These are phyloP conservation scores for Earliella scabrosa DNA, from an alignment of 1,284 basidiomycete genomes.

Conservation along the genomic window DNA sequence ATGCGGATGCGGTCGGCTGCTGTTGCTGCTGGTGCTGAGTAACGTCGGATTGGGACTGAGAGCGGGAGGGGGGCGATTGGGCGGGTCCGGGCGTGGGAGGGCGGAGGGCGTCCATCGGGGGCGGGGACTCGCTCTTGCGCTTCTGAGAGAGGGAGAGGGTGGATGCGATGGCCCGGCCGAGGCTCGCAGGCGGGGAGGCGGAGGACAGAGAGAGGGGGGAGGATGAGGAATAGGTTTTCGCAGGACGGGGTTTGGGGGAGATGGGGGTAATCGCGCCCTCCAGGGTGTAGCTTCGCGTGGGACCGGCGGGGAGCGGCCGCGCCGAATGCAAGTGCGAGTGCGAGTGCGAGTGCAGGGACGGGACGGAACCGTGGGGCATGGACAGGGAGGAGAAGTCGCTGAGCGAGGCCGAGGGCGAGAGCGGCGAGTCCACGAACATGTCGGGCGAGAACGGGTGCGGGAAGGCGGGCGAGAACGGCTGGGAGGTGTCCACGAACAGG, in stretches of 20 bases:
- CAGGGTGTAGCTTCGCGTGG: constrained; percentile 24
- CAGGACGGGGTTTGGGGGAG: constrained; percentile 4
- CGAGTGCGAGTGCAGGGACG: too few species aligned
- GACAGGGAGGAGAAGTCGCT: too few species aligned
- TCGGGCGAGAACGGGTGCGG: not conserved
- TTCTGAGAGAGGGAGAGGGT: not conserved
- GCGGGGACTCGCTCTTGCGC: constrained; percentile 11
- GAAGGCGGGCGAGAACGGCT: not conserved
- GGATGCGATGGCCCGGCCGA: too few species aligned
- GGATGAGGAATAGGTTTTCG: not conserved
- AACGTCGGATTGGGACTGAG: too few species aligned
- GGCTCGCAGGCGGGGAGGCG: not conserved
- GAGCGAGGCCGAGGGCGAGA: too few species aligned
- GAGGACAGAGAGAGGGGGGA: not conserved
- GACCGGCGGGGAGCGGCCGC: constrained; percentile 5
- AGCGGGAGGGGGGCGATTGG: not conserved
- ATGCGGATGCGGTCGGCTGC: too few species aligned
- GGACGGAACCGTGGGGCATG: too few species aligned
- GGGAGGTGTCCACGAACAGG: constrained; percentile 4
- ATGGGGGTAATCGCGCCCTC: constrained; percentile 25
- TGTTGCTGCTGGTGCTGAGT: too few species aligned
- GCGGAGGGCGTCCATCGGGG: constrained; percentile 15
- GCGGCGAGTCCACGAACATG: constrained; percentile 6
- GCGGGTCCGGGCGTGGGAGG: constrained; percentile 1
- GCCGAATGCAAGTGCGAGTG: constrained; percentile 1